Percentiles rank a stretch among this genome's conserved stretches.
Evolutionary conservation across 106 monocot species (phyloP).

Genomic region (Posidonia australis): DNA sequence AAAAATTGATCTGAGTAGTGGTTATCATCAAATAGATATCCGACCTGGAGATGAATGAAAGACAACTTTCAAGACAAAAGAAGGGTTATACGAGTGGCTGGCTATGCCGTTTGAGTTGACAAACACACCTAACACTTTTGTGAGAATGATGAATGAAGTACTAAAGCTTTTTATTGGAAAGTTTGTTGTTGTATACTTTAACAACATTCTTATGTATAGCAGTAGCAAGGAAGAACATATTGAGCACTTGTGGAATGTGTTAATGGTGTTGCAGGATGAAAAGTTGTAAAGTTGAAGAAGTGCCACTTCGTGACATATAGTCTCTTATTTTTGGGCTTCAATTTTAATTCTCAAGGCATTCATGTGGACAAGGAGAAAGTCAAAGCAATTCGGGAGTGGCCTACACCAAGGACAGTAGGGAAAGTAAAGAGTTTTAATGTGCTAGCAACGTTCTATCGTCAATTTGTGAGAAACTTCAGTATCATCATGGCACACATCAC

Average conservation of each 20-base stretch:
- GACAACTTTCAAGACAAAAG: too few species aligned
- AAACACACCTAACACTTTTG: background rate
- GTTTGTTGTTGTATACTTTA: too few species aligned
- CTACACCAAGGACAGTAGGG: background rate
- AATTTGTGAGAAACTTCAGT: background rate
- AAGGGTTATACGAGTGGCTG: conserved; percentile 1
- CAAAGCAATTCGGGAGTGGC: background rate
- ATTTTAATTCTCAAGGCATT: too few species aligned
- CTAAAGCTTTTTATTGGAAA: background rate
- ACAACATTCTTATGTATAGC: background rate
- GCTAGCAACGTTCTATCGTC: background rate
- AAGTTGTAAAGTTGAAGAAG: background rate
- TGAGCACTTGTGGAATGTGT: background rate
- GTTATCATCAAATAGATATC: too few species aligned
- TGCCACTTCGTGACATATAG: background rate
- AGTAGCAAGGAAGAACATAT: background rate
- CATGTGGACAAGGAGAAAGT: background rate
- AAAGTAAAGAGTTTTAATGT: background rate
- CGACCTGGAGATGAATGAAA: too few species aligned
- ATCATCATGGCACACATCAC: background rate
- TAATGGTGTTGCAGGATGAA: background rate
- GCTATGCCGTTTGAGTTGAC: conserved; percentile 2
- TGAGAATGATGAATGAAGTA: background rate
- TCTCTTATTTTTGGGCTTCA: background rate
- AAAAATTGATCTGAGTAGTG: too few species aligned